Conservation (phyloP, 768 basidiomycete genomes). For the Amanita rimosa region DNA sequence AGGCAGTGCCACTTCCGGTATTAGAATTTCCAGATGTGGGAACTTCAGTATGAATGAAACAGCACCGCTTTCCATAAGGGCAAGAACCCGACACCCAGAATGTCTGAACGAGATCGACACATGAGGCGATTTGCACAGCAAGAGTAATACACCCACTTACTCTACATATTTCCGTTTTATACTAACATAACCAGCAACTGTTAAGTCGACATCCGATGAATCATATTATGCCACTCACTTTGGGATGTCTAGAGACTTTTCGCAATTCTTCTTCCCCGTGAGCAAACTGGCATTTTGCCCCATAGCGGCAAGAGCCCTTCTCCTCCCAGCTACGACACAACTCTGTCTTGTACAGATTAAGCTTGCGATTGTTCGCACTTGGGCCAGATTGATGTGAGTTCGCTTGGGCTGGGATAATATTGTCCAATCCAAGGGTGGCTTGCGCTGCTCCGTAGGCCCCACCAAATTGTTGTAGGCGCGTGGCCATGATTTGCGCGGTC, state of each 20-base stretch:
- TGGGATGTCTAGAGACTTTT: slow-evolving; percentile 78
- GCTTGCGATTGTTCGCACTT: slow-evolving; percentile 85
- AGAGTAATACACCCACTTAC: slow-evolving; percentile 29
- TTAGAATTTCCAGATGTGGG: slow-evolving; percentile 46
- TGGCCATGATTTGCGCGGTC: slow-evolving; percentile 46
- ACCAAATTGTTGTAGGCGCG: slow-evolving; percentile 55
- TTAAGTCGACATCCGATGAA: slow-evolving; percentile 5
- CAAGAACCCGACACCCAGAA: slow-evolving; percentile 94
- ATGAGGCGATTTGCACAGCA: neutral
- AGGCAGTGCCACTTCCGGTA: slow-evolving; percentile 32
- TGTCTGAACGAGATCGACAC: slow-evolving; percentile 37
- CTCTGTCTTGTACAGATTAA: slow-evolving; percentile 87
- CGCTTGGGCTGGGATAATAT: slow-evolving; percentile 26
- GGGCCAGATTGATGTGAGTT: slow-evolving; percentile 48
- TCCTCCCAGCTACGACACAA: slow-evolving; percentile 89
- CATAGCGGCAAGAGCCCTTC: slow-evolving; percentile 79
- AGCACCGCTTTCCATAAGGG: slow-evolving; percentile 86
- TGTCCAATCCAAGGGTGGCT: slow-evolving; percentile 17
- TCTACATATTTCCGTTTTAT: slow-evolving; percentile 91
- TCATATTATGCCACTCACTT: slow-evolving; percentile 35
- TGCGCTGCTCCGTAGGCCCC: slow-evolving; percentile 30
- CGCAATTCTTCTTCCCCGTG: slow-evolving; percentile 87
- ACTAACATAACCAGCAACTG: slow-evolving; percentile 31
- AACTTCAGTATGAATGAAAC: slow-evolving; percentile 87
- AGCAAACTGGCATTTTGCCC: slow-evolving; percentile 85